These are phyloP conservation scores for Candida montana DNA, from an alignment of 805 yeast genomes.

Conservation along the genomic window DNA sequence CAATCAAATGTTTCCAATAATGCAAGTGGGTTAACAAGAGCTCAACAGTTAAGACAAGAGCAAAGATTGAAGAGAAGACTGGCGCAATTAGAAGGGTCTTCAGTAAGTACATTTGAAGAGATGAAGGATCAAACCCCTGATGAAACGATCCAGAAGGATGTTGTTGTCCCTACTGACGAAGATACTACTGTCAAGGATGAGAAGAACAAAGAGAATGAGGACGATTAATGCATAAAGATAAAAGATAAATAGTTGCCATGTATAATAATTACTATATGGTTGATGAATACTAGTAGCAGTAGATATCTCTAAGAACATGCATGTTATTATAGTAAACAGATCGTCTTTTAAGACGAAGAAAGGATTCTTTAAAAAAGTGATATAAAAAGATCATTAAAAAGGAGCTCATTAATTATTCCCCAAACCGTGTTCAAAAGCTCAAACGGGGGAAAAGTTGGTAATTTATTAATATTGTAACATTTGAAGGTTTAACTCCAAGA, in stretches of 20 bases:
- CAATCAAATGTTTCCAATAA: conserved; percentile 23
- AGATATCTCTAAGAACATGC: no score
- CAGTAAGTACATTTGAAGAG: background rate
- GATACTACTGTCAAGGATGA: background rate
- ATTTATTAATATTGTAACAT: no score
- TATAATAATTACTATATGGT: no score
- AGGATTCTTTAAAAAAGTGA: no score
- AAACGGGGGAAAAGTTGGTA: no score
- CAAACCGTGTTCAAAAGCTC: no score
- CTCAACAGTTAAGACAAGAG: conserved; percentile 39
- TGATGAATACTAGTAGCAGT: no score
- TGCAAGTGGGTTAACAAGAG: conserved; percentile 31
- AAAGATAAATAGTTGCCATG: no score
- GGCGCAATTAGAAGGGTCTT: conserved; percentile 4
- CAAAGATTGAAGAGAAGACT: conserved; percentile 28
- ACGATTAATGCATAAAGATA: background rate
- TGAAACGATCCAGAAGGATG: background rate
- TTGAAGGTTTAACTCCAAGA: background rate
- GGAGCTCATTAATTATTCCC: no score
- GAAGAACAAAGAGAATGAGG: conserved; percentile 4
- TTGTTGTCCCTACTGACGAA: background rate
- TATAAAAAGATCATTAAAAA: no score
- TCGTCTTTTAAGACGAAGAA: no score
- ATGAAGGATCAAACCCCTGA: background rate
- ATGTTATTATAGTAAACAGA: no score